These are phyloP conservation scores for Terfezia claveryi DNA, from an alignment of 495 filamentous ascomycete species.

Conservation along the genomic window DNA sequence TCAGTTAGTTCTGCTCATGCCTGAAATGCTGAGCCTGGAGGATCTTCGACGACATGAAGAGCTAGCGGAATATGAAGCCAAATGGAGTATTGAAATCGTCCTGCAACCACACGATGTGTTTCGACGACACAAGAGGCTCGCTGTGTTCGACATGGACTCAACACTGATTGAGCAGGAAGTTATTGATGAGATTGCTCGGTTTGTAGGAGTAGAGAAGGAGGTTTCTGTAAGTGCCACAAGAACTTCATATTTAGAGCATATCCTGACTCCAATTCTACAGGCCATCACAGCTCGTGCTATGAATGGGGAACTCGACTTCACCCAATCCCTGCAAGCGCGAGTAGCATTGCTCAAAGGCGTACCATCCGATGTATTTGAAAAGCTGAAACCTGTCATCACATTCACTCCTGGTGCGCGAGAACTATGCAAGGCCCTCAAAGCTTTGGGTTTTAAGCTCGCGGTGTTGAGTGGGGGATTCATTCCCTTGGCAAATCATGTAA, in stretches of 20 bases:
- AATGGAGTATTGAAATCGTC: slow-evolving; percentile 70
- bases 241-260: slow-evolving; percentile 7
- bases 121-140: slow-evolving; percentile 54
- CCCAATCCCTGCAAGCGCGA: slow-evolving; percentile 52
- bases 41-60: slow-evolving; percentile 57
- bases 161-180: slow-evolving; percentile 92
- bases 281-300: slow-evolving; percentile 79
- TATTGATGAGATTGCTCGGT: slow-evolving; percentile 70
- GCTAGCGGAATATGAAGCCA: slow-evolving; percentile 58
- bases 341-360: slow-evolving; percentile 63
- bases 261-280: slow-evolving; percentile 9
- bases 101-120: slow-evolving; percentile 50
- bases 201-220: slow-evolving; percentile 25
- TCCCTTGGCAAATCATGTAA: slow-evolving; percentile 71
- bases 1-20: slow-evolving; percentile 45
- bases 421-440: slow-evolving; percentile 47
- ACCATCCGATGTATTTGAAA: slow-evolving; percentile 55
- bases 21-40: slow-evolving; percentile 41
- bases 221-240: slow-evolving; percentile 27
- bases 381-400: slow-evolving; percentile 47
- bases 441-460: slow-evolving; percentile 58
- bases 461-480: slow-evolving; percentile 84
- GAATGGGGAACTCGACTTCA: slow-evolving; percentile 92
- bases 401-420: slow-evolving; percentile 62
- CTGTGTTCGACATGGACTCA: slow-evolving; percentile 94